These are phyloP conservation scores for Syzygium aqueum DNA, from an alignment of 345 rosid species.

Conservation along the genomic window DNA sequence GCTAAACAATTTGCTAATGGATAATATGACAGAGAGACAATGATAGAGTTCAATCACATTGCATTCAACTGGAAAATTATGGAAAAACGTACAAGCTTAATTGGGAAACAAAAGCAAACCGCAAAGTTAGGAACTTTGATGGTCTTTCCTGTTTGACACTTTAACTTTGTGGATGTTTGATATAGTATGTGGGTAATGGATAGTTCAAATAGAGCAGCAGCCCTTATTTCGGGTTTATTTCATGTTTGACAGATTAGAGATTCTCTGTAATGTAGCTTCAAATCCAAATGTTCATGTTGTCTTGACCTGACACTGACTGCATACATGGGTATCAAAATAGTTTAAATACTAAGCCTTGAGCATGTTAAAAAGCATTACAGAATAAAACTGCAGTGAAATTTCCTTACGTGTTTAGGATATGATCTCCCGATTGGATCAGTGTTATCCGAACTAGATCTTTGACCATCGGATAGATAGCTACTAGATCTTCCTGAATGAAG, in stretches of 20 bases:
- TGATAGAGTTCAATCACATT: not conserved
- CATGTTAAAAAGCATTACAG: not conserved
- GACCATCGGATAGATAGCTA: conserved; percentile 54
- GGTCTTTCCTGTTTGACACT: not conserved
- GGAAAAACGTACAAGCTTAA: not conserved
- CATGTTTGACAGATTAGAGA: not conserved
- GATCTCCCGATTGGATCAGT: conserved; percentile 90
- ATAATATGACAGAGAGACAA: not conserved
- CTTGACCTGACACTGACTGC: not conserved
- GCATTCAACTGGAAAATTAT: not conserved
- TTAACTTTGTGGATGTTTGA: not conserved
- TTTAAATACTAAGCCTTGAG: not conserved
- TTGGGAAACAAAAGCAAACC: not conserved
- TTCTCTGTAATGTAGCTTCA: not conserved
- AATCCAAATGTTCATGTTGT: not conserved
- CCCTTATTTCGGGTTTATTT: not conserved
- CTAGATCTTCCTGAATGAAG: conserved; percentile 64
- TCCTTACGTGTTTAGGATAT: conserved; percentile 79
- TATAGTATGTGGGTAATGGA: not conserved
- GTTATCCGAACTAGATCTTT: conserved; percentile 72
- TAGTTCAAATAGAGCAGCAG: not conserved
- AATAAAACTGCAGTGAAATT: not conserved
- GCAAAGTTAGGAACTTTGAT: not conserved
- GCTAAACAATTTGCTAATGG: not conserved
- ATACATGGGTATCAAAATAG: not conserved